Percentiles rank a stretch among this genome's conserved stretches.
Evolutionary conservation across 352 stramenopile species (phyloP).

Genomic region (Pythium myriotylum): DNA sequence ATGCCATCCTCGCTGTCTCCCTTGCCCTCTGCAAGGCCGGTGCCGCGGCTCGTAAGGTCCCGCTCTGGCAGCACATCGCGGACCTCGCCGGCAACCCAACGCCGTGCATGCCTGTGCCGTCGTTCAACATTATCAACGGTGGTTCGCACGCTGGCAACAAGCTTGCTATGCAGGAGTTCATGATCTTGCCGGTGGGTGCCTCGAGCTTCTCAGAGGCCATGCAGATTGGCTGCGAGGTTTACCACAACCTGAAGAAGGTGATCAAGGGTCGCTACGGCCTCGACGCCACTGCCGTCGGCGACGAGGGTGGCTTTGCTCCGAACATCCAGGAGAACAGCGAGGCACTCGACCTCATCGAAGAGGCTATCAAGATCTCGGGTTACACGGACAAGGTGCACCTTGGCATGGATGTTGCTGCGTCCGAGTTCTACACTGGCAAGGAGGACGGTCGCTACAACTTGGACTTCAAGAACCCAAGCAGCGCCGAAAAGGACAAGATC

Average conservation of each 20-base stretch:
- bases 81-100: constrained; percentile 97
- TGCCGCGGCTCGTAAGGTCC: constrained; percentile 94
- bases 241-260: constrained; percentile 99
- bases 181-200: constrained; percentile 96
- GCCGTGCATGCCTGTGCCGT: constrained; percentile 95
- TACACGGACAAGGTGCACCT: constrained; percentile 97
- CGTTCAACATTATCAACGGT: constrained; percentile 99
- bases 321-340: constrained; percentile 97
- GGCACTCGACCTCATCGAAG: constrained; percentile 97
- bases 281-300: constrained; percentile 98
- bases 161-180: constrained; percentile 99
- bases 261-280: constrained; percentile 98
- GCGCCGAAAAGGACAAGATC: constrained; percentile 88
- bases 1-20: constrained; percentile 98
- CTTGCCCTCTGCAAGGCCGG: constrained; percentile 96
- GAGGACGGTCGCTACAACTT: constrained; percentile 97
- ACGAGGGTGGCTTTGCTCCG: constrained; percentile 99
- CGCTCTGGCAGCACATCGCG: constrained; percentile 98
- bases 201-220: constrained; percentile 94
- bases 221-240: constrained; percentile 98
- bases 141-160: constrained; percentile 98
- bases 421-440: constrained; percentile 97
- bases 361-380: constrained; percentile 95
- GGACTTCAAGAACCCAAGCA: constrained; percentile 97
- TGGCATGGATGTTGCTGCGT: constrained; percentile 98